Percentiles rank a stretch among this genome's conserved stretches.
Evolutionary conservation across 1,139 yeast species (phyloP).

Genomic region (Kodamaea suecica): DNA sequence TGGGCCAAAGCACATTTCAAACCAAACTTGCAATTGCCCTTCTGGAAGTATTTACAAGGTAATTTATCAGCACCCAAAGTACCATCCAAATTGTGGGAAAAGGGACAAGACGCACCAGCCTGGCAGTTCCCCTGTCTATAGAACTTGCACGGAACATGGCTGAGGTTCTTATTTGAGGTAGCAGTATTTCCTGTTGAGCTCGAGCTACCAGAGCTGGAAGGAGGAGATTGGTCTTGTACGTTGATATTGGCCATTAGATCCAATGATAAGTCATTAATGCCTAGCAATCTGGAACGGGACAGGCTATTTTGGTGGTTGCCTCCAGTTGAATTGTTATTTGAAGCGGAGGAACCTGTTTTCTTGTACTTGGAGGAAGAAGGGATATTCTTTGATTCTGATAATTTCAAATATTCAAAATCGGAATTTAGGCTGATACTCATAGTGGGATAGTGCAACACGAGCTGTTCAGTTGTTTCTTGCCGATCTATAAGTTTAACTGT

Average conservation of each 20-base stretch:
- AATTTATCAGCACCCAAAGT: constrained; percentile 57
- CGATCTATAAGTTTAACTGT: no score
- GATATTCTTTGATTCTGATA: constrained; percentile 4
- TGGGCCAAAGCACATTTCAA: constrained; percentile 91
- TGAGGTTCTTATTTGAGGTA: constrained; percentile 43
- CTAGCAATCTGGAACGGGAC: background rate
- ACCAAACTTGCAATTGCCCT: constrained; percentile 94
- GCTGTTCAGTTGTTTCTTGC: no score
- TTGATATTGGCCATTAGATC: constrained; percentile 9
- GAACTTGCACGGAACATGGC: constrained; percentile 96
- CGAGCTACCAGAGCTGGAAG: background rate
- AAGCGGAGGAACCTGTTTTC: background rate
- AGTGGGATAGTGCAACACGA: no score
- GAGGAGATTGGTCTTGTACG: constrained; percentile 4
- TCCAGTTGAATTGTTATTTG: background rate
- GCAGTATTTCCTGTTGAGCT: background rate
- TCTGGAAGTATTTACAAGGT: constrained; percentile 90
- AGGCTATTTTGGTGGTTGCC: background rate
- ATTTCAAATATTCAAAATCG: constrained; percentile 8
- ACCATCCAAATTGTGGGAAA: constrained; percentile 73
- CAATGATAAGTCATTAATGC: background rate
- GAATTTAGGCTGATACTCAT: constrained; percentile 6
- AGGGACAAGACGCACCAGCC: constrained; percentile 90
- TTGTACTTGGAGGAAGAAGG: constrained; percentile 1
- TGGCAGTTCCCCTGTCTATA: constrained; percentile 89